Evolutionary conservation across 2,329 filamentous ascomycete genomes (phyloP).

Genomic region (Microascus cirrosus): DNA sequence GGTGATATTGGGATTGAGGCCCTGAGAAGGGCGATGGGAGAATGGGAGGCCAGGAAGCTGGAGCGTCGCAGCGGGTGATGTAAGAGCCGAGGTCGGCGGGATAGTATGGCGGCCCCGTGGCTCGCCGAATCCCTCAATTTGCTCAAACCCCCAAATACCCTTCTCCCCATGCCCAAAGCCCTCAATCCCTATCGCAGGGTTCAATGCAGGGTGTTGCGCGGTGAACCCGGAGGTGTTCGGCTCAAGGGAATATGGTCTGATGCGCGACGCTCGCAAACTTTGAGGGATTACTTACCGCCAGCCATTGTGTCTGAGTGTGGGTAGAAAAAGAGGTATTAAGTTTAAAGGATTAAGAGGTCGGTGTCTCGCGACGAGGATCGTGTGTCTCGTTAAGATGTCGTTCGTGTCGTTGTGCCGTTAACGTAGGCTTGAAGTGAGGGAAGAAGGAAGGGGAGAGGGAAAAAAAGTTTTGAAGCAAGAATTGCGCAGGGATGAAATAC

Average conservation of each 20-base stretch:
- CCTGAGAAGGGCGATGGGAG: neutral
- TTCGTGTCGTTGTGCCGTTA: neutral
- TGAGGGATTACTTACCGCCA: slow-evolving; percentile 26
- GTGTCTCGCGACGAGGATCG: slow-evolving; percentile 9
- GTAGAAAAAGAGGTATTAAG: neutral
- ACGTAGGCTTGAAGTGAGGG: neutral
- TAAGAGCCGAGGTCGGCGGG: neutral
- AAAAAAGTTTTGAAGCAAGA: slow-evolving; percentile 11
- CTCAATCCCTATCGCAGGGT: neutral
- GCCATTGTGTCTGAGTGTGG: slow-evolving; percentile 24
- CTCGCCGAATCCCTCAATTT: neutral
- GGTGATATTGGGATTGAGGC: neutral
- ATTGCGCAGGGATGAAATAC: slow-evolving; percentile 1
- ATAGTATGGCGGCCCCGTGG: neutral
- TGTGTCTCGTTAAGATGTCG: neutral
- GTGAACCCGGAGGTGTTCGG: neutral
- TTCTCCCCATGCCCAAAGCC: neutral
- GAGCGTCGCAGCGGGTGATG: neutral
- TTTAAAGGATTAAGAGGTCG: slow-evolving; percentile 8
- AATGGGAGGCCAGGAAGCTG: neutral
- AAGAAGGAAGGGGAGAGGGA: slow-evolving; percentile 1
- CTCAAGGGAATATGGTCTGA: neutral
- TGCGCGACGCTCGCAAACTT: neutral
- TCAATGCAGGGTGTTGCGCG: neutral
- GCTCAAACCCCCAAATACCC: neutral